Evolutionary conservation across 1,284 basidiomycete genomes (phyloP), one percentile per base, ranked within the genome.

Genomic region (Ganoderma lucidum): DNA sequence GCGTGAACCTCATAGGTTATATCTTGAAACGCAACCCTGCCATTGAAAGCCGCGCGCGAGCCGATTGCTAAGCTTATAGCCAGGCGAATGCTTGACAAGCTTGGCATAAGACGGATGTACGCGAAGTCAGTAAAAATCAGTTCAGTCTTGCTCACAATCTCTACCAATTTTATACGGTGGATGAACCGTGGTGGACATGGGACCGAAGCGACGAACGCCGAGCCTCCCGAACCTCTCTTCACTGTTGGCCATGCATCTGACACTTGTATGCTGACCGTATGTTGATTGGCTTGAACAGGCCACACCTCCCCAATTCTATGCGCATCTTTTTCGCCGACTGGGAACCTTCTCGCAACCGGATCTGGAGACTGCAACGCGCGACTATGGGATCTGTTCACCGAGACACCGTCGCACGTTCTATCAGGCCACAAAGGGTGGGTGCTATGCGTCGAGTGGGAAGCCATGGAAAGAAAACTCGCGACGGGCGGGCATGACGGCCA

Each of bases 381-480:
- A 9, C 81, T 99, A 44, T 99, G 97, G 97, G 94, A 99, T 81
- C 88, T 99, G 68, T 89, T 94, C 76, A 97, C 95, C 0, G 98
- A 99, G 82, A 93, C 90, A 12, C 97, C 97, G 0, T 94, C 95
- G 63, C 93, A 96, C 79, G 93, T 92, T 10, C 86, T 99, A 14
- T 83, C 88, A 0, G 97, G 97, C 0, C 98, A 99, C 79, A 90
- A 91, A 71, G 96, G 96, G 0, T 99, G 97, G 97, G 96, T 99
- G 1, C 86, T 99, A 0, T 98, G 96, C 75, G 94, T 97, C 2
- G 98, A 98, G 78, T 99, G 97, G 97, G 97, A 99, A 76, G 92
- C 94, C 0, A 87, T 93, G 82, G 97, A 98, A 78, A 86, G 96
- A 66, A 91, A 92, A 73, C 83, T 99, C 19, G 97, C 96, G 0